Evolutionary conservation across 2,329 filamentous ascomycete species (phyloP), one percentile per base, ranked within the genome.

Genomic region (Neoscytalidium dimidiatum): DNA sequence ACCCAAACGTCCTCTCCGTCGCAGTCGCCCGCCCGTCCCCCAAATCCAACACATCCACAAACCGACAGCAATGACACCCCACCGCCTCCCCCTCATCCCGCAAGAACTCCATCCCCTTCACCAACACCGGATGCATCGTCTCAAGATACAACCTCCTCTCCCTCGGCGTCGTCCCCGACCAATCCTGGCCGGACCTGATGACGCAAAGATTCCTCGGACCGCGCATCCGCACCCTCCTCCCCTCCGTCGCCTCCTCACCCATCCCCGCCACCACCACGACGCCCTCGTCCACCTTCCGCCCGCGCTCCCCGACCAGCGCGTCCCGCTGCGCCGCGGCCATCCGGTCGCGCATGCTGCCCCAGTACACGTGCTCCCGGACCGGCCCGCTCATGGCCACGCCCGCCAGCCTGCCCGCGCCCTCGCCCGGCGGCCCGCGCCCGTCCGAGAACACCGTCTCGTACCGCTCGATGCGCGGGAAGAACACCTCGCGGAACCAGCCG

Each of bases 111-210:
- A 83, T 82, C 0, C 81, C 81, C 44, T 72, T 72, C 19, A 72
- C 71, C 5, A 83, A 71, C 1, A 80, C 77, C 0, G 80, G 81
- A 62, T 82, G 79, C 78, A 83, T 82, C 4, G 77, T 80, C 28
- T 75, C 73, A 9, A 82, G 71, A 67, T 82, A 83, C 1, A 82
- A 67, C 49, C 76, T 73, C 1, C 79, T 74, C 71, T 83, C 80
- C 29, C 76, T 73, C 1, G 78, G 76, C 4, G 70, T 65, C 1
- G 80, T 80, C 26, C 6, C 73, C 0, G 74, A 77, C 80, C 80
- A 83, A 65, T 82, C 80, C 66, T 83, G 81, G 0, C 80, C 80
- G 0, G 80, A 82, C 28, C 80, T 77, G 41, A 83, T 82, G 17
- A 82, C 71, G 33, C 75, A 73, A 4, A 82, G 71, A 64, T 83